Evolutionary conservation across 2,329 filamentous ascomycete genomes (phyloP), one percentile per base, ranked within the genome.

Genomic region (Colletotrichum incanum): DNA sequence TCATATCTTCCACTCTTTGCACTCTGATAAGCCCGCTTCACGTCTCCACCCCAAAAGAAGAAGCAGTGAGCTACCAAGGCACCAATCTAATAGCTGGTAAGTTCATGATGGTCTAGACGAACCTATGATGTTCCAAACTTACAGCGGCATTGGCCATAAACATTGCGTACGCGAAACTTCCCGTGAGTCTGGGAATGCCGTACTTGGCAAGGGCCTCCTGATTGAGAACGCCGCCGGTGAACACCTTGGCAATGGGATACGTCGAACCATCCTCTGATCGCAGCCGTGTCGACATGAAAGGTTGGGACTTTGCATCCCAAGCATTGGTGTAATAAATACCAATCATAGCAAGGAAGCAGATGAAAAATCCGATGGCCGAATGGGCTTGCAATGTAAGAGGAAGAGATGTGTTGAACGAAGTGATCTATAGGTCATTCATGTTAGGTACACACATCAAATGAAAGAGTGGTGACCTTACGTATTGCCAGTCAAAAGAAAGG

Each of bases 131-230:
- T 18, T 26, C 5, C 5, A 7, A 54, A 83, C 85, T 77, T 79
- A 87, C 86, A 41, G 88, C 87, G 73, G 86, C 86, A 77, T 90
- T 89, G 2, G 87, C 86, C 81, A 89, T 89, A 72, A 90, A 85
- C 81, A 90, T 83, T 2, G 84, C 79, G 55, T 85, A 89, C 0
- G 86, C 87, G 74, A 89, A 89, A 0, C 78, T 83, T 1, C 86
- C 87, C 0, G 84, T 84, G 3, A 90, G 76, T 9, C 76, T 82
- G 0, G 88, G 88, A 3, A 86, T 71, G 1, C 88, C 88, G 60
- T 84, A 82, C 34, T 80, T 75, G 0, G 77, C 77, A 31, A 90
- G 66, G 0, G 83, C 82, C 0, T 77, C 73, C 67, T 84, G 69
- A 73, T 87, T 77, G 28, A 90, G 79, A 18, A 86, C 71, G 31